phyloP scores from a whole-genome alignment of 139 green algal species.

The Coelastrella sp. region DNA sequence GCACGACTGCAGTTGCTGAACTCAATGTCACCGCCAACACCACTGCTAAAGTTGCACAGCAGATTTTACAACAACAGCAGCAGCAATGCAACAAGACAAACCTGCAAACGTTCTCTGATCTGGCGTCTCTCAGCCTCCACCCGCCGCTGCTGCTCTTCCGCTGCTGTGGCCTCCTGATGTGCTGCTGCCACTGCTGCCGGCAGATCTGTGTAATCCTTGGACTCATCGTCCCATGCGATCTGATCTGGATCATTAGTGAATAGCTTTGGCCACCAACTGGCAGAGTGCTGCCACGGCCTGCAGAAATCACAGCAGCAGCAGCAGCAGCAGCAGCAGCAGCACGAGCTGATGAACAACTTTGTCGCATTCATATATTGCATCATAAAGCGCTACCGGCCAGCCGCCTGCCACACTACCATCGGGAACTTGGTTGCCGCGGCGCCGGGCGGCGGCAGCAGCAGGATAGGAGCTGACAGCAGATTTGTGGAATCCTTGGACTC shows the following conservation, averaged over 20 bases:
- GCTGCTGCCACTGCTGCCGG: conserved; percentile 49
- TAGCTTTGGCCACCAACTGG: conserved; percentile 83
- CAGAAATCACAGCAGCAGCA: background rate
- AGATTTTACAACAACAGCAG: background rate
- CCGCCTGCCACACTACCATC: too few relatives aligned
- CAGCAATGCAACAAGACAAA: background rate
- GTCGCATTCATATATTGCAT: too few relatives aligned
- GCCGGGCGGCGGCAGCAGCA: too few relatives aligned
- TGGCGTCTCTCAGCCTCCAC: conserved; percentile 6
- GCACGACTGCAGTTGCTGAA: too few relatives aligned
- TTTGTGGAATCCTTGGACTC: too few relatives aligned
- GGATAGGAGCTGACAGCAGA: too few relatives aligned
- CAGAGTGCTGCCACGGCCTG: conserved; percentile 74
- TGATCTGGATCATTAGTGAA: conserved; percentile 60
- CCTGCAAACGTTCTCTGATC: background rate
- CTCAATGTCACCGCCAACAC: too few relatives aligned
- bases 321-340: background rate
- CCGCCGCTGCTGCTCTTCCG: conserved; percentile 25
- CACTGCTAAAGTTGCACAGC: background rate
- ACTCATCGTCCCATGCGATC: conserved; percentile 86
- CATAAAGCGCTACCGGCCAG: too few relatives aligned
- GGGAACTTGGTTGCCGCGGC: too few relatives aligned
- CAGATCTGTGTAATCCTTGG: conserved; percentile 89
- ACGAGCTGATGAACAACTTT: background rate
- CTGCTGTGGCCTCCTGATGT: conserved; percentile 8